Percentiles rank a stretch among this genome's conserved stretches.
phyloP scores from a whole-genome alignment of 495 filamentous ascomycete genomes.

The Trichoderma reesei region DNA sequence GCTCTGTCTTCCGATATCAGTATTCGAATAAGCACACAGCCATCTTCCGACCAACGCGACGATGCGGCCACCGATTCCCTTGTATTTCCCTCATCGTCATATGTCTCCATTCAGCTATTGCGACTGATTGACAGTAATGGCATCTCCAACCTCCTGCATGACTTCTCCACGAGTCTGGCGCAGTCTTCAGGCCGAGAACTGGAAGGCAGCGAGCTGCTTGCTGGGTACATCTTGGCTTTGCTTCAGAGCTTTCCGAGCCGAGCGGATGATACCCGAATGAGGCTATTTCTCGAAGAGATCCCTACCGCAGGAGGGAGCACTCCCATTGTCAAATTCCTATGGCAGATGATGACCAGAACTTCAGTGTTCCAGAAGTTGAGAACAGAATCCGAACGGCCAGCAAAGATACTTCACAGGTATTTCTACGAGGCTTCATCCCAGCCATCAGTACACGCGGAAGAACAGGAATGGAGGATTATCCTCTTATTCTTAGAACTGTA shows the following conservation, averaged over 20 bases:
- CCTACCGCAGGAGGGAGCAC: conserved; percentile 35
- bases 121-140: conserved; percentile 45
- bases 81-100: conserved; percentile 37
- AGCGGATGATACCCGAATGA: conserved; percentile 90
- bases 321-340: conserved; percentile 82
- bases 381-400: conserved; percentile 15
- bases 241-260: conserved; percentile 75
- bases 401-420: conserved; percentile 19
- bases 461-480: conserved; percentile 80
- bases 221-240: conserved; percentile 79
- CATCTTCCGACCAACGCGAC: conserved; percentile 12
- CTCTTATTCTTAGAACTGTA: conserved; percentile 91
- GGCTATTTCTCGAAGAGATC: conserved; percentile 76
- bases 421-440: conserved; percentile 11
- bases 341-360: conserved; percentile 63
- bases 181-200: neutral
- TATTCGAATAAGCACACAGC: conserved; percentile 13
- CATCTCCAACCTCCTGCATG: neutral
- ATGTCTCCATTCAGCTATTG: conserved; percentile 49
- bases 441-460: conserved; percentile 21
- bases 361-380: conserved; percentile 55
- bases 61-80: neutral
- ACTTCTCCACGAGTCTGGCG: conserved; percentile 2
- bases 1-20: conserved; percentile 19
- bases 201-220: conserved; percentile 41